These are phyloP conservation scores for Castanea mollissima DNA, from an alignment of 306 rosid genomes.

Conservation along the genomic window DNA sequence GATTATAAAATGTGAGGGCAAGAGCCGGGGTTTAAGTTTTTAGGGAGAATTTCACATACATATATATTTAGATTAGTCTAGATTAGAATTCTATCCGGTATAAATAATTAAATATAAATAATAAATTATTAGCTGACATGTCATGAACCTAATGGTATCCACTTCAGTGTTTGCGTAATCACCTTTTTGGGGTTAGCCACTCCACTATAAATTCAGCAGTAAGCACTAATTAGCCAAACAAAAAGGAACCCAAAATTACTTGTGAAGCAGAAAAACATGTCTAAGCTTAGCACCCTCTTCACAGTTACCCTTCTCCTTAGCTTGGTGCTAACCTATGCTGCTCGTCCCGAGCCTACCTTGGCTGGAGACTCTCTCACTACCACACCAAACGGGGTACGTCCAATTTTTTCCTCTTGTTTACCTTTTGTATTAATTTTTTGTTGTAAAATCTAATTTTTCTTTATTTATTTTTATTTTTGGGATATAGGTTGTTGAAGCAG, in stretches of 20 bases:
- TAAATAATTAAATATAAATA: too few relatives aligned
- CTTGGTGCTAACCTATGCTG: conserved; percentile 37
- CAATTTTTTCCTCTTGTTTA: background rate
- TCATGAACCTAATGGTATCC: too few relatives aligned
- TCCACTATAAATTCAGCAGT: background rate
- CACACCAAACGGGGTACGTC: conserved; percentile 30
- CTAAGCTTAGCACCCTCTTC: conserved; percentile 42
- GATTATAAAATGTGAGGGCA: too few relatives aligned
- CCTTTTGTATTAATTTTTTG: background rate
- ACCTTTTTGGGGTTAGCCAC: background rate
- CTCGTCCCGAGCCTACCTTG: conserved; percentile 34
- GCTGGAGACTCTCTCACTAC: background rate
- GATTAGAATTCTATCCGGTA: too few relatives aligned
- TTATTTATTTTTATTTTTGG: background rate
- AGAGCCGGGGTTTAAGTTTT: too few relatives aligned
- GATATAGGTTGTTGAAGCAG: conserved; percentile 25
- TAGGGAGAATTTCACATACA: too few relatives aligned
- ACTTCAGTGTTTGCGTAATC: background rate
- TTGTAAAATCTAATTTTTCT: background rate
- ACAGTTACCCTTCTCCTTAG: conserved; percentile 47
- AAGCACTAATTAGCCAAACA: background rate
- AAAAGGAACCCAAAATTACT: background rate
- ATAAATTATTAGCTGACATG: too few relatives aligned
- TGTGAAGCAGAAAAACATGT: conserved; percentile 28
- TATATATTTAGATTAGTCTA: too few relatives aligned